These are phyloP conservation scores for Digitaria exilis DNA, from an alignment of 202 grass and related monocot species.

Conservation along the genomic window DNA sequence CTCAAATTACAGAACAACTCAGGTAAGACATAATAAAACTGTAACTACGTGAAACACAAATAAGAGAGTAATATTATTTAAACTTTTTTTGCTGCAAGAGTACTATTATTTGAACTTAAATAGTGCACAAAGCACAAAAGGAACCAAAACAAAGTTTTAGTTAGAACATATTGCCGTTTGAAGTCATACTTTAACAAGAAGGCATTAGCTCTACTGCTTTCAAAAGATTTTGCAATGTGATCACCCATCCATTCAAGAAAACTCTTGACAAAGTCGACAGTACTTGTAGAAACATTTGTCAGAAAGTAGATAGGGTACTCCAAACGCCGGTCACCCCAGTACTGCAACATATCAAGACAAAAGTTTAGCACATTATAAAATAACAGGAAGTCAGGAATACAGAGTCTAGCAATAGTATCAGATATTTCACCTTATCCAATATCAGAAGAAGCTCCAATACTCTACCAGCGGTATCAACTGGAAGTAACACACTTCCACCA, in stretches of 20 bases:
- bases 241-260: conserved; percentile 99
- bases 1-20: conserved; percentile 12
- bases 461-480: conserved; percentile 95
- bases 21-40: neutral
- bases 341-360: conserved; percentile 62
- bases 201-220: conserved; percentile 55
- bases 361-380: conserved; percentile 34
- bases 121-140: neutral
- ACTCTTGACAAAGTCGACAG: conserved; percentile 89
- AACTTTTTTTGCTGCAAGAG: no score
- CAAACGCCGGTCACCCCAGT: conserved; percentile 69
- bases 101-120: neutral
- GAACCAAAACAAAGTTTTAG: no score
- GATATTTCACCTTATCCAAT: conserved; percentile 74
- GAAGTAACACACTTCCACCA: conserved; percentile 81
- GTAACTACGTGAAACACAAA: neutral
- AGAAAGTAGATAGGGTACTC: conserved; percentile 89
- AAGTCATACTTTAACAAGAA: conserved; percentile 75
- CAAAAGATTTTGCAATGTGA: conserved; percentile 84
- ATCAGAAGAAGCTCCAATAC: conserved; percentile 88
- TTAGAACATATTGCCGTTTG: neutral
- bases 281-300: conserved; percentile 90
- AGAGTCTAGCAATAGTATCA: neutral
- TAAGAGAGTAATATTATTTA: conserved; percentile 10
- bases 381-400: neutral